Conservation (phyloP, 1,284 basidiomycete species). For the Somion occarium region DNA sequence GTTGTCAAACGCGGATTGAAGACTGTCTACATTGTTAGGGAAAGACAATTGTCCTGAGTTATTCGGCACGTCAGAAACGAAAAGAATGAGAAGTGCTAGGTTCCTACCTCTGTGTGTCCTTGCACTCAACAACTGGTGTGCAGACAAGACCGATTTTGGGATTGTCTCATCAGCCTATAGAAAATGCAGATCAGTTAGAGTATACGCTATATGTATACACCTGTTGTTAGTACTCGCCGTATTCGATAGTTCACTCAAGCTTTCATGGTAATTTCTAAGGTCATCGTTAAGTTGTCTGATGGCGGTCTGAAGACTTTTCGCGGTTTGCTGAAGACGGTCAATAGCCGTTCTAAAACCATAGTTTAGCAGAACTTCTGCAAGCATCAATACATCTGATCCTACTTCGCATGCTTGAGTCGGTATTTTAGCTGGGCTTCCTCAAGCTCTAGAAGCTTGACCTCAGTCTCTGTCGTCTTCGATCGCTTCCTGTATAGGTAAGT, state of each 20-base stretch:
- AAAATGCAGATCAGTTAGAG: neutral
- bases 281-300: conserved; percentile 10
- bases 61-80: no score
- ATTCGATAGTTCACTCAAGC: conserved; percentile 15
- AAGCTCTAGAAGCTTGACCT: conserved; percentile 13
- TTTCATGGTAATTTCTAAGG: conserved; percentile 10
- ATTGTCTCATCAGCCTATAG: conserved; percentile 4
- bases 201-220: no score
- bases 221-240: conserved; percentile 10
- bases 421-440: conserved; percentile 13
- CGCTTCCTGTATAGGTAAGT: neutral
- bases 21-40: no score
- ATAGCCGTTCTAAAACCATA: conserved; percentile 9
- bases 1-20: neutral
- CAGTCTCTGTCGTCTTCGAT: conserved; percentile 10
- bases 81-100: no score
- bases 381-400: neutral
- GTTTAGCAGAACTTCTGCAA: neutral
- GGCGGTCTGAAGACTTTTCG: conserved; percentile 9
- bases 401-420: conserved; percentile 19
- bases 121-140: neutral
- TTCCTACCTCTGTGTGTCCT: no score
- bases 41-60: no score
- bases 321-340: conserved; percentile 13
- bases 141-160: neutral